These are phyloP conservation scores for Pseudonectria buxi DNA, from an alignment of 2,329 filamentous ascomycete species.

Conservation along the genomic window DNA sequence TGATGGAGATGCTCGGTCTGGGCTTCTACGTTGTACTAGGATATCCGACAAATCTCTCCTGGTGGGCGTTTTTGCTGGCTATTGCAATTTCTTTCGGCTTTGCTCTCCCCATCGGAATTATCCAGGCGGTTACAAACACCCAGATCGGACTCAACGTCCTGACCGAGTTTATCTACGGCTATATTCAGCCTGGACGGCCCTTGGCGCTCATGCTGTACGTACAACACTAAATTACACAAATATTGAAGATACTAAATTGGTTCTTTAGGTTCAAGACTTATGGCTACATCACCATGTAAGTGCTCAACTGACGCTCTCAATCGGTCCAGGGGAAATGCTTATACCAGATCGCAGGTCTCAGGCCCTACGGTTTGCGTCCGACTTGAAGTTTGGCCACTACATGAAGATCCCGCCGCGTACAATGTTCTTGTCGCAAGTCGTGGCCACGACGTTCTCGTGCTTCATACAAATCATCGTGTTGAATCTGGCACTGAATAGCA, in stretches of 20 bases:
- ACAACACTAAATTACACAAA: background rate
- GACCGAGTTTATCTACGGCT: conserved; percentile 68
- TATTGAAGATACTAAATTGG: background rate
- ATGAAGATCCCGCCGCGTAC: conserved; percentile 64
- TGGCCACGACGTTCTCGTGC: conserved; percentile 59
- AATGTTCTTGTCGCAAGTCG: conserved; percentile 60
- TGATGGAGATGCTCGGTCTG: conserved; percentile 42
- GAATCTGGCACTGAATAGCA: conserved; percentile 54
- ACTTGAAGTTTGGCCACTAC: conserved; percentile 67
- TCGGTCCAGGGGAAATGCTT: too few relatives aligned
- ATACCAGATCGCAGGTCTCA: conserved; percentile 38
- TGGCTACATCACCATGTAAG: conserved; percentile 53
- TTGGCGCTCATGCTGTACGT: conserved; percentile 65
- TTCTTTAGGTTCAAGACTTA: conserved; percentile 53
- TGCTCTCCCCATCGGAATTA: conserved; percentile 60
- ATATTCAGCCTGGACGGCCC: conserved; percentile 66
- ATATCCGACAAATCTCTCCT: conserved; percentile 61
- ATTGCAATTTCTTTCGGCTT: conserved; percentile 58
- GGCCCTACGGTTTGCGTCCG: conserved; percentile 56
- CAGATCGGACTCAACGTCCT: conserved; percentile 68
- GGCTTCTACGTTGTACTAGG: conserved; percentile 49
- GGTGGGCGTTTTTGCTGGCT: conserved; percentile 67
- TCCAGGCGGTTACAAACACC: conserved; percentile 64
- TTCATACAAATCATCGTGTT: conserved; percentile 60
- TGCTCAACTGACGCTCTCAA: background rate